Evolutionary conservation across 2,329 filamentous ascomycete species (phyloP), one percentile per base, ranked within the genome.

Genomic region (Stachybotrys elegans): DNA sequence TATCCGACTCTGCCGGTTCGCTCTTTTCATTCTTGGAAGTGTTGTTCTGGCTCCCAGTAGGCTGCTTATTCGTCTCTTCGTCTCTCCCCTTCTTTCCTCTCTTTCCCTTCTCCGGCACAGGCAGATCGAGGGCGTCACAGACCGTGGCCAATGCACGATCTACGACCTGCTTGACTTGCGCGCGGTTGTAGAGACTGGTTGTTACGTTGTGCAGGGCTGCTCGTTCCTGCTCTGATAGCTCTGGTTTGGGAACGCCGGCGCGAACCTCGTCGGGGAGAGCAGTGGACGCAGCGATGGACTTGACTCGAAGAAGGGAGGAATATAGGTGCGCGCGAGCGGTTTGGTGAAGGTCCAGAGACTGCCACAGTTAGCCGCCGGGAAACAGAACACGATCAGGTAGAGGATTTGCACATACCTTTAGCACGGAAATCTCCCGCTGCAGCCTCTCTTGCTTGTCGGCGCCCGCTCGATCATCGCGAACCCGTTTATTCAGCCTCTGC

Each of bases 401-500:
- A 40, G 14, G 22, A 19, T 2, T 35, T 11, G 14, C 14, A 40
- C 46, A 22, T 22, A 70, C 80, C 68, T 79, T 81, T 12, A 82
- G 58, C 8, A 79, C 73, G 0, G 67, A 60, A 36, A 80, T 58
- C 56, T 81, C 86, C 25, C 76, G 74, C 49, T 87, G 78, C 23
- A 91, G 66, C 17, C 85, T 71, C 46, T 70, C 66, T 19, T 78
- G 67, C 56, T 81, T 79, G 36, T 75, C 74, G 8, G 65, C 51
- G 2, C 63, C 59, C 14, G 66, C 54, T 42, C 68, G 71, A 42
- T 67, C 65, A 22, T 79, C 75, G 40, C 66, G 71, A 13, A 78
- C 62, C 34, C 75, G 69, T 60, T 80, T 84, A 48, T 83, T 76
- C 47, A 86, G 75, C 51, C 89, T 86, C 66, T 92, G 88, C 37